phyloP scores from a whole-genome alignment of 177 flowering plant genomes.

The Vitis hybrid region DNA sequence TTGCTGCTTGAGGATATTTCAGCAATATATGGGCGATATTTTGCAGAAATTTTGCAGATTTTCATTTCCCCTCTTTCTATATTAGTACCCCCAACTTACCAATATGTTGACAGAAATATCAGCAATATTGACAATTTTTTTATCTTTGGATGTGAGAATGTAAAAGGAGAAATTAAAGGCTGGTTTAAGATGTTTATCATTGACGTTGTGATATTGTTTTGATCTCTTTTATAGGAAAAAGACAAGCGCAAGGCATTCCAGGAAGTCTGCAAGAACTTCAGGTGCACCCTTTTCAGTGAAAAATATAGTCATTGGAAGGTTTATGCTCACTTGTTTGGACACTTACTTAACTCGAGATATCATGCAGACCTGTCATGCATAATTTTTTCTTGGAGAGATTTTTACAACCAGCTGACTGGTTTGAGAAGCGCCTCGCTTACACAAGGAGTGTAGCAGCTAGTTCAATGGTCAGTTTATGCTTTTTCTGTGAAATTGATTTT shows the following conservation, averaged over 20 bases:
- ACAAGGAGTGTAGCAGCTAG: slow-evolving; percentile 96
- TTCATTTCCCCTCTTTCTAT: no score
- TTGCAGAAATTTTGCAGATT: no score
- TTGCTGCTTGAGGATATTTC: no score
- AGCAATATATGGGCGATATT: no score
- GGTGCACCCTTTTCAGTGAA: slow-evolving; percentile 37
- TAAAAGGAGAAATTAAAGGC: background rate
- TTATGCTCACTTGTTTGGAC: background rate
- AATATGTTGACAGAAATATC: no score
- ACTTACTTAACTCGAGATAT: slow-evolving; percentile 13
- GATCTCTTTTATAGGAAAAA: slow-evolving; percentile 48
- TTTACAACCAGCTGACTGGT: slow-evolving; percentile 92
- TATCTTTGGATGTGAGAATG: background rate
- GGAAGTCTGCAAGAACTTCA: slow-evolving; percentile 84
- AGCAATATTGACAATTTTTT: no score
- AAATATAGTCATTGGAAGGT: background rate
- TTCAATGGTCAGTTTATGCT: slow-evolving; percentile 72
- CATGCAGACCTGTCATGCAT: slow-evolving; percentile 96
- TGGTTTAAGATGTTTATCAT: background rate
- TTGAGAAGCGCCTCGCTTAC: slow-evolving; percentile 91
- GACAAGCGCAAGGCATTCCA: slow-evolving; percentile 87
- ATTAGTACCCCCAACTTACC: no score
- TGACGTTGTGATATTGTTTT: background rate
- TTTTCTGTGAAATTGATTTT: background rate
- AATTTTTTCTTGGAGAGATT: slow-evolving; percentile 92